Conservation (phyloP, 192 early-diverging fungal species). For the Funneliformis geosporum region DNA sequence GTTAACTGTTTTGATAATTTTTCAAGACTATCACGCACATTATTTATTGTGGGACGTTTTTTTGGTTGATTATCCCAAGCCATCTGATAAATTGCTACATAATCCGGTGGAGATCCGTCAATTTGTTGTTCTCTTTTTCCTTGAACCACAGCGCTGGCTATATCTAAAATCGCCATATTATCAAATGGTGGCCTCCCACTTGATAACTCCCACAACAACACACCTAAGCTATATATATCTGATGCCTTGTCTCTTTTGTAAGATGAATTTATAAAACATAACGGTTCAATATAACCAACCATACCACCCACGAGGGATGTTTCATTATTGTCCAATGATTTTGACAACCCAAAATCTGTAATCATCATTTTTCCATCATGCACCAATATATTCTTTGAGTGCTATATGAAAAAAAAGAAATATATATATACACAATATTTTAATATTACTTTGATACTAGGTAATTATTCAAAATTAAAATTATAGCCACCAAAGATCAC, state of each 20-base stretch:
- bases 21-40: neutral
- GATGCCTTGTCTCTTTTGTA: slow-evolving; percentile 37
- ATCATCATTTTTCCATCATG: slow-evolving; percentile 9
- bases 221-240: slow-evolving; percentile 48
- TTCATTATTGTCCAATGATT: neutral
- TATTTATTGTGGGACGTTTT: neutral
- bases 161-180: neutral
- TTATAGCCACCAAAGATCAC: too few species aligned
- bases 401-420: neutral
- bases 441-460: too few species aligned
- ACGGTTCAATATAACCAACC: slow-evolving; percentile 15
- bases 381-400: slow-evolving; percentile 21
- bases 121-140: slow-evolving; percentile 37
- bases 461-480: too few species aligned
- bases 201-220: slow-evolving; percentile 48
- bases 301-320: neutral
- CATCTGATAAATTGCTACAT: slow-evolving; percentile 22
- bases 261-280: neutral
- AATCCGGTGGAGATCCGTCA: slow-evolving; percentile 41
- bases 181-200: slow-evolving; percentile 39
- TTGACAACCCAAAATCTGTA: slow-evolving; percentile 13
- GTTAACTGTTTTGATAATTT: neutral
- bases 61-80: neutral
- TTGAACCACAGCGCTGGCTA: slow-evolving; percentile 30
- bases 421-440: too few species aligned